A percentile compares a stretch with the other conserved stretches of the same genome.
phyloP scores from a whole-genome alignment of 371 early-diverging fungal genomes.

The Rhizopus stolonifer region DNA sequence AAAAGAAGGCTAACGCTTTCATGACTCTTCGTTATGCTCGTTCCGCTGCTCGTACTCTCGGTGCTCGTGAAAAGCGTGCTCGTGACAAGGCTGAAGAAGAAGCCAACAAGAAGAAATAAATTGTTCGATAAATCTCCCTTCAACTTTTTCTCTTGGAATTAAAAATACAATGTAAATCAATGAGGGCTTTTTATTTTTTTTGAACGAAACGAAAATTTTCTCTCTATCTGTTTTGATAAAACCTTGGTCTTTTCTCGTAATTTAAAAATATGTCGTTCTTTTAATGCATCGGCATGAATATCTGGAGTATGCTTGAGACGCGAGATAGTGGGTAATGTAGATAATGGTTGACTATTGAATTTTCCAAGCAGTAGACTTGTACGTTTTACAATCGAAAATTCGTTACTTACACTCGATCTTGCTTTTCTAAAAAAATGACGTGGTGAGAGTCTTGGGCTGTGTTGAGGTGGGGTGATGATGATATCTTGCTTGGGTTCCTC shows the following conservation, averaged over 20 bases:
- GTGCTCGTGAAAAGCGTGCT: too few relatives aligned
- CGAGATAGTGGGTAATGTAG: neutral
- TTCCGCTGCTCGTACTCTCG: too few relatives aligned
- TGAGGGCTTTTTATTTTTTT: too few relatives aligned
- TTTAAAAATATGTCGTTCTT: conserved; percentile 18
- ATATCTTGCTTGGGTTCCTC: too few relatives aligned
- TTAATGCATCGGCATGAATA: neutral
- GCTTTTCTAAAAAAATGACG: neutral
- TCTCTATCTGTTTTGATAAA: conserved; percentile 16
- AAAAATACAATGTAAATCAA: too few relatives aligned
- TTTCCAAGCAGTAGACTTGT: conserved; percentile 19
- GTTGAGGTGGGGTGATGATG: too few relatives aligned
- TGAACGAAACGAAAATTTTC: conserved; percentile 13
- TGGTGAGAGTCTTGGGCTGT: too few relatives aligned
- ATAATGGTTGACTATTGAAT: conserved; percentile 2
- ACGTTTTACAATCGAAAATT: conserved; percentile 16
- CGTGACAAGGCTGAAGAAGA: conserved; percentile 86
- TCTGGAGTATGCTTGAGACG: neutral
- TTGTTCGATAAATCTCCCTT: too few relatives aligned
- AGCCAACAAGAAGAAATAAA: conserved; percentile 66
- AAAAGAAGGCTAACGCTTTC: conserved; percentile 82
- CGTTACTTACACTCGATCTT: conserved; percentile 17
- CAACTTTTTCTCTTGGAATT: neutral
- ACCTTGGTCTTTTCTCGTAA: conserved; percentile 16
- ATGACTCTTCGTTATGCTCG: conserved; percentile 86